Base-by-base conservation (phyloP, 139 green algal genomes). In the Nannochloris sp. region DNA sequence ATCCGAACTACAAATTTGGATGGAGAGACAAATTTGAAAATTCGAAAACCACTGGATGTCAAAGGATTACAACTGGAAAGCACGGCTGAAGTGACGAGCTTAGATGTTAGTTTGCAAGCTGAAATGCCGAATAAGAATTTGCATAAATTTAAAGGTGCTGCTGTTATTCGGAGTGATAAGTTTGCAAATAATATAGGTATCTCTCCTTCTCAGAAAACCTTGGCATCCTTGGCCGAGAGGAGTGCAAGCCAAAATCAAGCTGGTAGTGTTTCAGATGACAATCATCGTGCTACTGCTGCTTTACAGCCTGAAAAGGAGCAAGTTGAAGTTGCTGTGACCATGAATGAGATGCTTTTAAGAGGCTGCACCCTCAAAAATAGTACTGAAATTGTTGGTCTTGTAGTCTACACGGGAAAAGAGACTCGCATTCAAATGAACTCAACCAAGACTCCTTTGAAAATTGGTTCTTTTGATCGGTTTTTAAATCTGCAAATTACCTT, bases 21-120 rank as follows among this genome's bases (percentile, higher is more conserved):
- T 54, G 88, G 88, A 46, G 92, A 97, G 64, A 96, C 85, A 31
- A 97, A 97, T 75, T 81, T 97, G 5, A 97, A 97, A 78, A 87
- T 96, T 37, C 69, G 77, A 37, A 68, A 77, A 42, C 81, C 81
- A 15, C 23, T 85, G 2, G 73, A 86, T 65, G 5, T 79, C 2
- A 69, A 71, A 66, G 78, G 66, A 24, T 36, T 69, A 44, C 54
- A 25, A 30, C 47, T 65, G 19, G 44, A 67, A 5, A 54, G 31
- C 53, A 53, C 27, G 10, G 45, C 35, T 25, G 27, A 66, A 36
- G 48, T 59, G 7, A 10, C 31, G 38, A 2, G 23, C 3, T 60
- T 89, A 36, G 57, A 64, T 8, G 61, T 76, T 2, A 60, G 27
- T 12, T 65, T 92, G 25, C 70, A 81, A n/a, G 81, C 80, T 37